phyloP scores from a whole-genome alignment of 805 yeast species.

The Ogataea populi-albae region DNA sequence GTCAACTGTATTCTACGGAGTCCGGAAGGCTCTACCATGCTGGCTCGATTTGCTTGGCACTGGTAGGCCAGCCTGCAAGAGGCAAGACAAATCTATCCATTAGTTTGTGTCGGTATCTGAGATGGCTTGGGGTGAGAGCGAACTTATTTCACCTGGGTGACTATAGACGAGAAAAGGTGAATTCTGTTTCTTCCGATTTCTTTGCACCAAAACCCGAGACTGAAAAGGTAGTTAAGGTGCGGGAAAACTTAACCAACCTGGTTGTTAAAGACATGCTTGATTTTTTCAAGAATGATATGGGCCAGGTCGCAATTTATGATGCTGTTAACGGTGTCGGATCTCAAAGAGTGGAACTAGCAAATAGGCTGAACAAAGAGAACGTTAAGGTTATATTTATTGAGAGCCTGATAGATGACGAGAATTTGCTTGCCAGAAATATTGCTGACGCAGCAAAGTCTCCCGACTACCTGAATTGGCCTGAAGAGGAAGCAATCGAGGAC shows the following conservation, averaged over 20 bases:
- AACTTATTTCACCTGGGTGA: slow-evolving; percentile 91
- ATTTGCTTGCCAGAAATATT: slow-evolving; percentile 69
- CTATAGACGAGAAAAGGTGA: slow-evolving; percentile 62
- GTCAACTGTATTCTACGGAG: slow-evolving; percentile 89
- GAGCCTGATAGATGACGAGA: slow-evolving; percentile 72
- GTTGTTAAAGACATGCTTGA: slow-evolving; percentile 67
- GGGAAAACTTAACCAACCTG: slow-evolving; percentile 56
- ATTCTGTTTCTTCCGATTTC: slow-evolving; percentile 64
- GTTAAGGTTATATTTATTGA: slow-evolving; percentile 87
- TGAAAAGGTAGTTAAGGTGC: slow-evolving; percentile 46
- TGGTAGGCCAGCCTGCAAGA: slow-evolving; percentile 93
- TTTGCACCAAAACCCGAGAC: slow-evolving; percentile 53
- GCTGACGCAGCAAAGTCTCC: slow-evolving; percentile 84
- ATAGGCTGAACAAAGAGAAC: slow-evolving; percentile 50
- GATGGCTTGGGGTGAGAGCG: slow-evolving; percentile 96
- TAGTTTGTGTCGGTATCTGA: slow-evolving; percentile 81
- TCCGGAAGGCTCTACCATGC: slow-evolving; percentile 93
- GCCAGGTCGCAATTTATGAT: slow-evolving; percentile 95
- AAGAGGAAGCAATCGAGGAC: slow-evolving; percentile 69
- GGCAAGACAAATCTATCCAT: slow-evolving; percentile 94
- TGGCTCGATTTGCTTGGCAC: slow-evolving; percentile 82
- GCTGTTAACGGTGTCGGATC: slow-evolving; percentile 83
- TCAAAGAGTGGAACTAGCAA: slow-evolving; percentile 59
- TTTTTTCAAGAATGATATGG: slow-evolving; percentile 72
- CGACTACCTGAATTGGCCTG: slow-evolving; percentile 77